Percentiles rank a stretch among this genome's conserved stretches.
Evolutionary conservation across 148 eudicot species (phyloP).

Genomic region (Euryodendron excelsum): DNA sequence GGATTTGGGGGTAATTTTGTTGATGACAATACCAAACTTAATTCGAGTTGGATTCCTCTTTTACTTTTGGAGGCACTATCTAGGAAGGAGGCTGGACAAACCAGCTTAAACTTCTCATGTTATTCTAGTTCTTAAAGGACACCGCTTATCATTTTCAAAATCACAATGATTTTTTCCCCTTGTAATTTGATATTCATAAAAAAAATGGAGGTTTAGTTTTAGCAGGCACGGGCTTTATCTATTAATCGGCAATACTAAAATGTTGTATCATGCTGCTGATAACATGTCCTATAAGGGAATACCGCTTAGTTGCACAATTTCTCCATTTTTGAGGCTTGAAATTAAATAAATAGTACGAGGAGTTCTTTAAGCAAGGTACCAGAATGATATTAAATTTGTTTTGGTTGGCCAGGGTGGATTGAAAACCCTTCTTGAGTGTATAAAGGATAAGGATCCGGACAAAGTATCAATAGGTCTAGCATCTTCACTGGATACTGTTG

Average conservation of each 20-base stretch:
- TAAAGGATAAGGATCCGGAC: slow-evolving; percentile 85
- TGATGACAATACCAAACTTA: neutral
- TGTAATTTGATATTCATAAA: neutral
- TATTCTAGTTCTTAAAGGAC: neutral
- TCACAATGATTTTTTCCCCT: neutral
- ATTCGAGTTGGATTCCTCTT: neutral
- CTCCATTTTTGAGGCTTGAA: neutral
- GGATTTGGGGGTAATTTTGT: neutral
- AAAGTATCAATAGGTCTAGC: slow-evolving; percentile 85
- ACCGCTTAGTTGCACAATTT: neutral
- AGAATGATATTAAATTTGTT: neutral
- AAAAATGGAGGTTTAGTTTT: neutral
- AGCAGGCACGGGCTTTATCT: neutral
- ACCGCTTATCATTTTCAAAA: neutral
- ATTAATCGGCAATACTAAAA: neutral
- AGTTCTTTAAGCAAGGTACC: neutral
- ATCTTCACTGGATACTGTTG: slow-evolving; percentile 80
- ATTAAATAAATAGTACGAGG: neutral
- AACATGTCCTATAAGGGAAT: neutral
- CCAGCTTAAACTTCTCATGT: neutral
- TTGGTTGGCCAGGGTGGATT: slow-evolving; percentile 63
- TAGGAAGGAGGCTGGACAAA: neutral
- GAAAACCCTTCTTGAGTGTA: slow-evolving; percentile 57
- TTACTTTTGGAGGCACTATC: neutral
- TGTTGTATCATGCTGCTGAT: neutral